Evolutionary conservation across 805 yeast genomes (phyloP), one percentile per base, ranked within the genome.

Genomic region (Zygosaccharomyces lentus): DNA sequence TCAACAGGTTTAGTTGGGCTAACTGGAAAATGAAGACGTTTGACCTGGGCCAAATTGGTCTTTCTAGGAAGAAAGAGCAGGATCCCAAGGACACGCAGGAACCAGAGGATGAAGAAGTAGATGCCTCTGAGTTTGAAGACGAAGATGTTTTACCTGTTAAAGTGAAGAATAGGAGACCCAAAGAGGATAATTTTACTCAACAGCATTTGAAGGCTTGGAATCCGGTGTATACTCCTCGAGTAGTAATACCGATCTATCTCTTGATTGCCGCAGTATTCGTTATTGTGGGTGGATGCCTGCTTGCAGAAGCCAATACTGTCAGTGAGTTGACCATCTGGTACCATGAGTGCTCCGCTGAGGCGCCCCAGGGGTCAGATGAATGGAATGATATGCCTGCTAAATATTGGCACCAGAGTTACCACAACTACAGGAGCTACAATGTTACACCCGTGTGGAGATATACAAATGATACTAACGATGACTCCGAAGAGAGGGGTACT

Each of bases 141-240:
- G 77, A 68, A 43, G 76, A 62, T 50, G 59, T 57, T 34, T 67
- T 55, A 13, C 58, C 64, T 8, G 67, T 63, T 30, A 72, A 71
- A 49, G 71, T 68, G 37, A 79, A 76, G 61, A 72, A 74, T 32
- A 77, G 81, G 62, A 77, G 81, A 61, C 93, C 93, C 10, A 80
- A 78, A 39, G 83, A 77, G 65, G 84, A 87, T 30, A 83, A 82
- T 13, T 85, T 85, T 61, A 75, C 90, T 47, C 95, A 85, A 58
- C 84, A 79, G 54, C 64, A 78, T 48, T 60, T 79, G 36, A 75
- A 73, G 43, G 73, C 82, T 16, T 67, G 77, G 62, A 80, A 78
- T 45, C 98, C 98, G 1, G 87, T 93, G 49, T 76, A 90, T 55
- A 89, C 96, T 1, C 96, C 97, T 5, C 82, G 80, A 57, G 80